phyloP scores from a whole-genome alignment of 257 asterid species.

The Solanum raphanifolium region DNA sequence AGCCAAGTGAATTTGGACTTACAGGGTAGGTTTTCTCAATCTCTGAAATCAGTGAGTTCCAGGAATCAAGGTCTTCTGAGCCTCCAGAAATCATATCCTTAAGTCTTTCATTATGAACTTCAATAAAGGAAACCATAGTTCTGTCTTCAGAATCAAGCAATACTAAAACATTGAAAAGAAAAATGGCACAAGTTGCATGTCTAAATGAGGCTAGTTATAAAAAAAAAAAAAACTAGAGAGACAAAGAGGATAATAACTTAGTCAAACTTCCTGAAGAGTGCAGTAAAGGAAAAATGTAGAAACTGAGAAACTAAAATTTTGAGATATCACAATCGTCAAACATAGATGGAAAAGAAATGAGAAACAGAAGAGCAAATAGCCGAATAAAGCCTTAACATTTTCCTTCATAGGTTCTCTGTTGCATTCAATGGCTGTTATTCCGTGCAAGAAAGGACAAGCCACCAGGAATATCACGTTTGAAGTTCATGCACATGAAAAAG shows the following conservation, averaged over 20 bases:
- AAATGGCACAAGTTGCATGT: neutral
- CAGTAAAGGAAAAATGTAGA: neutral
- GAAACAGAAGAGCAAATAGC: neutral
- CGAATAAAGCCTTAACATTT: neutral
- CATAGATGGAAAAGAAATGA: neutral
- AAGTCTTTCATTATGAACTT: conserved; percentile 36
- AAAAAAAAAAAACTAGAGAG: neutral
- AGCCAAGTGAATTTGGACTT: conserved; percentile 13
- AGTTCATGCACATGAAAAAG: neutral
- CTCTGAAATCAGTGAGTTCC: conserved; percentile 57
- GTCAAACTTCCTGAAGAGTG: neutral
- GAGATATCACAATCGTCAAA: neutral
- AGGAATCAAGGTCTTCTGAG: conserved; percentile 46
- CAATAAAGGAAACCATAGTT: conserved; percentile 23
- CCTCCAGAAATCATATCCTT: conserved; percentile 39
- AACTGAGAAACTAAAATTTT: neutral
- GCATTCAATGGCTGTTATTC: neutral
- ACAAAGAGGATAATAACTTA: neutral
- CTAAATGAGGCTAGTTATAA: neutral
- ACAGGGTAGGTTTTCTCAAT: conserved; percentile 49
- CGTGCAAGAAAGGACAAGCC: neutral
- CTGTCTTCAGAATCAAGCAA: conserved; percentile 6
- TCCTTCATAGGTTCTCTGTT: neutral
- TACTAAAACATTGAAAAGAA: conserved; percentile 1
- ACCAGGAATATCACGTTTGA: neutral